phyloP scores from a whole-genome alignment of 2,329 filamentous ascomycete species.

The Macrophomina phaseolina region DNA sequence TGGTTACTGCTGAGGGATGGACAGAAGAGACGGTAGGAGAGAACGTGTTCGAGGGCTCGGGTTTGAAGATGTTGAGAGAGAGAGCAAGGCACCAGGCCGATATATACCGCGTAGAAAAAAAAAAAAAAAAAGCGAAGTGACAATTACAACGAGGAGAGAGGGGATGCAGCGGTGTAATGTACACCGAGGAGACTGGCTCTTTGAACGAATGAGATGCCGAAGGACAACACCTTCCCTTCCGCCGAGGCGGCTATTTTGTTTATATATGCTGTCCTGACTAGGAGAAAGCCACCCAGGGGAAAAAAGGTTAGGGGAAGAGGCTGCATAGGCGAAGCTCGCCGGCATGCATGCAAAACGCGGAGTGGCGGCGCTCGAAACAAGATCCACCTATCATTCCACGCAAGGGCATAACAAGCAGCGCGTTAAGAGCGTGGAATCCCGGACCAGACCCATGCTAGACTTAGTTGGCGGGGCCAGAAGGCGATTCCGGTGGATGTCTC shows the following conservation, averaged over 20 bases:
- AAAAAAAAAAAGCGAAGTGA: background rate
- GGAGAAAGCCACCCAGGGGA: background rate
- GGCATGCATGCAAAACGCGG: constrained; percentile 17
- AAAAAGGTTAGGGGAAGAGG: background rate
- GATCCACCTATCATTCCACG: constrained; percentile 25
- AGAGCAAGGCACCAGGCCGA: constrained; percentile 22
- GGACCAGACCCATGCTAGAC: constrained; percentile 5
- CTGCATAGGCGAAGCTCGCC: constrained; percentile 9
- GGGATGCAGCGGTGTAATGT: background rate
- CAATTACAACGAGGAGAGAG: constrained; percentile 2
- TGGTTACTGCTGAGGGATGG: background rate
- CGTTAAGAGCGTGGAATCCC: constrained; percentile 12
- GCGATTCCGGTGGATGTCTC: background rate
- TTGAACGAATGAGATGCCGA: constrained; percentile 4
- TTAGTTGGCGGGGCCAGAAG: constrained; percentile 5
- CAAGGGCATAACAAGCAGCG: constrained; percentile 18
- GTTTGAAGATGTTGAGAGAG: background rate
- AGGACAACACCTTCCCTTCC: background rate
- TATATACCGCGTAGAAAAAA: background rate
- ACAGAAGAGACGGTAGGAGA: background rate
- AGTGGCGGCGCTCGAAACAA: constrained; percentile 23
- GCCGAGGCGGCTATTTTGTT: constrained; percentile 21
- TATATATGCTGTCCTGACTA: constrained; percentile 10
- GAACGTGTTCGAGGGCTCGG: background rate
- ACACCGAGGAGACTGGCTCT: background rate